Conservation (phyloP, 176 grass and related monocot species). For the Zizania latifolia region DNA sequence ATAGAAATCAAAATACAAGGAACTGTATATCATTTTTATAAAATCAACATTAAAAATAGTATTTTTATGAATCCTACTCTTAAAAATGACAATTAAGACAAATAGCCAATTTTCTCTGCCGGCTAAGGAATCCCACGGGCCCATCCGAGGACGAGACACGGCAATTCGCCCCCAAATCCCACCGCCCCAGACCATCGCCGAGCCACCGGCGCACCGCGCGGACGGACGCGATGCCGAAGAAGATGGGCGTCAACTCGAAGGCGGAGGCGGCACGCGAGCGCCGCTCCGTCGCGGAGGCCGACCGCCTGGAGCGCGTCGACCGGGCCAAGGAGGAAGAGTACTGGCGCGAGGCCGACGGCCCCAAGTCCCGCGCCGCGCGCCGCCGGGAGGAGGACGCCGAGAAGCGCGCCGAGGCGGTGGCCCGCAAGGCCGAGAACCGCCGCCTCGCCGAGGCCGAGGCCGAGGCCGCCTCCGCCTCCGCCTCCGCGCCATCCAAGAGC, state of each 20-base stretch:
- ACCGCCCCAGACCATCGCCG: background rate
- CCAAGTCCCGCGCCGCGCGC: conserved; percentile 80
- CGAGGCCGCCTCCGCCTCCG: conserved; percentile 41
- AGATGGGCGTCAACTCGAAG: conserved; percentile 99
- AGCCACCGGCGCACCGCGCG: background rate
- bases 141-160: background rate
- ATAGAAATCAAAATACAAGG: too few relatives aligned
- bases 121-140: background rate
- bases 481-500: conserved; percentile 32
- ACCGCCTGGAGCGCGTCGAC: conserved; percentile 43
- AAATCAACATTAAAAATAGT: too few relatives aligned
- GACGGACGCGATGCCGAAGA: conserved; percentile 77
- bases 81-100: too few relatives aligned
- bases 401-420: conserved; percentile 70
- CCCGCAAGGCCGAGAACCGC: conserved; percentile 75
- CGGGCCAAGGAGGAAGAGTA: conserved; percentile 77
- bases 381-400: conserved; percentile 87
- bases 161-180: background rate
- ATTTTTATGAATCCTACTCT: too few relatives aligned
- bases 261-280: conserved; percentile 81
- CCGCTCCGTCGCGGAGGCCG: conserved; percentile 58
- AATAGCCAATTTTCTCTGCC: too few relatives aligned
- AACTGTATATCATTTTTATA: too few relatives aligned
- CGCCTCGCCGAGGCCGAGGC: conserved; percentile 76
- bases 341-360: conserved; percentile 82